phyloP scores from a whole-genome alignment of 2,329 filamentous ascomycete species.

The Penicillium crustosum region DNA sequence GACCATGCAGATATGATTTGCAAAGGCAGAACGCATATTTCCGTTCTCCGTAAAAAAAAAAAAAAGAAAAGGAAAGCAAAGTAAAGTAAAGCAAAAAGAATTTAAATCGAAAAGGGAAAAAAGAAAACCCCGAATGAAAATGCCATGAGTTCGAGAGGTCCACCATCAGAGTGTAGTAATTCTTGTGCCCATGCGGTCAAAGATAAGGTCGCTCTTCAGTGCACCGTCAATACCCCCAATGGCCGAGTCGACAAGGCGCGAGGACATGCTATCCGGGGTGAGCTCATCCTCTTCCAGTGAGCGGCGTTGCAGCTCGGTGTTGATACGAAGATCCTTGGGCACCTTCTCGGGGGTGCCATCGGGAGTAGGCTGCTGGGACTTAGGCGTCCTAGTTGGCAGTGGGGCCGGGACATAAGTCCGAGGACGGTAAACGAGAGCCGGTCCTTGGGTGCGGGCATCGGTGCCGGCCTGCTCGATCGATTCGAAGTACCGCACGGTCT shows the following conservation, averaged over 20 bases:
- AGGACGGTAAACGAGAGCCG: conserved; percentile 43
- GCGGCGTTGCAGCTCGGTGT: conserved; percentile 42
- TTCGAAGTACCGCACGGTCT: conserved; percentile 73
- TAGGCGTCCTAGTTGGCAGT: conserved; percentile 20
- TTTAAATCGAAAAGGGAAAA: neutral
- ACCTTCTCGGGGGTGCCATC: conserved; percentile 31
- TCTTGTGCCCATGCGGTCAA: conserved; percentile 46
- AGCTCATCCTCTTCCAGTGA: conserved; percentile 45
- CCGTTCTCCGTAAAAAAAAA: neutral
- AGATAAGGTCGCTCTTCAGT: conserved; percentile 43
- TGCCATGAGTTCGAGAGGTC: neutral
- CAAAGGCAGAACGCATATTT: conserved; percentile 2
- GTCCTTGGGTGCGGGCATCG: conserved; percentile 45
- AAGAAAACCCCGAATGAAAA: conserved; percentile 2
- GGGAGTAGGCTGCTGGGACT: conserved; percentile 27
- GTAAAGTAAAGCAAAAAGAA: too few species aligned
- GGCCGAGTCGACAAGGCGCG: conserved; percentile 47
- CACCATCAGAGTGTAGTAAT: conserved; percentile 28
- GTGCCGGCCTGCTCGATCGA: conserved; percentile 66
- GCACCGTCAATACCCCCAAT: conserved; percentile 44
- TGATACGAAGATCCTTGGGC: conserved; percentile 47
- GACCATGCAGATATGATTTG: conserved; percentile 14
- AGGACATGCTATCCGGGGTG: conserved; percentile 52
- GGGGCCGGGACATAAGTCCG: conserved; percentile 39
- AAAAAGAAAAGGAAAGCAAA: too few species aligned